A percentile compares a stretch with the other conserved stretches of the same genome.
These are phyloP conservation scores for Salix udensis DNA, from an alignment of 345 rosid genomes.

Conservation along the genomic window DNA sequence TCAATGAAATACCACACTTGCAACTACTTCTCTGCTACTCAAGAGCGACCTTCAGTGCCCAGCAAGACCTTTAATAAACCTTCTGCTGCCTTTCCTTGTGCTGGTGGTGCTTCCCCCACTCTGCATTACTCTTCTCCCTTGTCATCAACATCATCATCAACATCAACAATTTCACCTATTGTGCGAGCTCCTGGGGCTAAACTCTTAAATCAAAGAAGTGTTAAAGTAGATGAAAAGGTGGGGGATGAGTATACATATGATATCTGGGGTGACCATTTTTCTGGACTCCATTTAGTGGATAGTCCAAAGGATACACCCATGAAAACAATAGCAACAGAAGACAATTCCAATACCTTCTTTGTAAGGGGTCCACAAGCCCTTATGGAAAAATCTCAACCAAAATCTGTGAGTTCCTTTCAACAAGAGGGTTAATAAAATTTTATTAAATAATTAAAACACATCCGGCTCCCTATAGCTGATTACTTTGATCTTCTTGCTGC, in stretches of 20 bases:
- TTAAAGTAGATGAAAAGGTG: conserved; percentile 30
- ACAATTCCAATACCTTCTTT: conserved; percentile 70
- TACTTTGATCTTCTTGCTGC: no score
- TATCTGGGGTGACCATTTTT: conserved; percentile 87
- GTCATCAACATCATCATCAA: conserved; percentile 39
- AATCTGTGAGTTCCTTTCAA: conserved; percentile 49
- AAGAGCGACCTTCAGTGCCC: conserved; percentile 24
- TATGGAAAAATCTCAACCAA: conserved; percentile 42
- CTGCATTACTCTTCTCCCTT: conserved; percentile 29
- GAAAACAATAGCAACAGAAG: conserved; percentile 32
- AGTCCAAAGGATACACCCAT: conserved; percentile 37
- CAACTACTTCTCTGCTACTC: conserved; percentile 9
- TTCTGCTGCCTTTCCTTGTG: conserved; percentile 46
- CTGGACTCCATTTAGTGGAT: conserved; percentile 42
- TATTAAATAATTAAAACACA: neutral
- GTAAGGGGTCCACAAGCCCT: conserved; percentile 73
- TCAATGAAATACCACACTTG: conserved; percentile 14
- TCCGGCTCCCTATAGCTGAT: neutral
- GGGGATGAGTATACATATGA: conserved; percentile 53
- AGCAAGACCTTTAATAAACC: conserved; percentile 31
- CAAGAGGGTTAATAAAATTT: conserved; percentile 47
- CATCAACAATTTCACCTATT: conserved; percentile 48
- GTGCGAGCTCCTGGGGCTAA: conserved; percentile 79
- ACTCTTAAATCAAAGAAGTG: conserved; percentile 22
- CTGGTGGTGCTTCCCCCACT: conserved; percentile 23